A percentile compares a stretch with the other conserved stretches of the same genome.
Conservation (phyloP, 202 grass and related monocot genomes). For the Schoenoplectus tabernaemontani region DNA sequence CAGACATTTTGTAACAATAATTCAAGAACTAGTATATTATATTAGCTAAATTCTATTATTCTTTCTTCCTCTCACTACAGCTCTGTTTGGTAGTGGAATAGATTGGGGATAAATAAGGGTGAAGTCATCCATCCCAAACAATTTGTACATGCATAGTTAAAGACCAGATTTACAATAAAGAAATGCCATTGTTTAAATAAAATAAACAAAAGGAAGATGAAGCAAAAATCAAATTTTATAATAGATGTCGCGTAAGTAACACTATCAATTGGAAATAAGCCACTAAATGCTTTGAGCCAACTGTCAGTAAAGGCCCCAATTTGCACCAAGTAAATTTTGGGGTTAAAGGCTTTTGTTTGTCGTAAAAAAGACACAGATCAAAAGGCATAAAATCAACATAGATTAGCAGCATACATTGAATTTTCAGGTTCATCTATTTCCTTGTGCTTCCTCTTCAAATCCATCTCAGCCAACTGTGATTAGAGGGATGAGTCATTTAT, state of each 20-base stretch:
- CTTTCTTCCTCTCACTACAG: too few relatives aligned
- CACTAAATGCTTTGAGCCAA: background rate
- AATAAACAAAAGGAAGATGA: background rate
- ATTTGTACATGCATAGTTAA: background rate
- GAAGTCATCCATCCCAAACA: background rate
- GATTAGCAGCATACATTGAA: slow-evolving; percentile 42
- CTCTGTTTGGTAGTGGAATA: background rate
- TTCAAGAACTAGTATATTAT: too few relatives aligned
- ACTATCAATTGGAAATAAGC: background rate
- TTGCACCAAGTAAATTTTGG: background rate
- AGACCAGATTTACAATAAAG: background rate
- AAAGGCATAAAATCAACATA: background rate
- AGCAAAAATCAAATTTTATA: background rate
- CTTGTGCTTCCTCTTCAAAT: slow-evolving; percentile 47
- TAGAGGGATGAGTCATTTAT: background rate
- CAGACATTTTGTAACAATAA: too few relatives aligned
- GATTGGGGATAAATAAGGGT: background rate
- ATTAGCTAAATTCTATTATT: too few relatives aligned
- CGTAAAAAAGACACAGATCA: background rate
- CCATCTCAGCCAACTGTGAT: slow-evolving; percentile 17
- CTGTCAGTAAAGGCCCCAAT: background rate
- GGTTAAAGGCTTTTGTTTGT: too few relatives aligned
- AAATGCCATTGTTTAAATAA: background rate
- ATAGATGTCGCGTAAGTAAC: background rate
- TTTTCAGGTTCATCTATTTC: slow-evolving; percentile 32